These are phyloP conservation scores for Cryptococcus depauperatus DNA, from an alignment of 1,284 basidiomycete species.

Conservation along the genomic window DNA sequence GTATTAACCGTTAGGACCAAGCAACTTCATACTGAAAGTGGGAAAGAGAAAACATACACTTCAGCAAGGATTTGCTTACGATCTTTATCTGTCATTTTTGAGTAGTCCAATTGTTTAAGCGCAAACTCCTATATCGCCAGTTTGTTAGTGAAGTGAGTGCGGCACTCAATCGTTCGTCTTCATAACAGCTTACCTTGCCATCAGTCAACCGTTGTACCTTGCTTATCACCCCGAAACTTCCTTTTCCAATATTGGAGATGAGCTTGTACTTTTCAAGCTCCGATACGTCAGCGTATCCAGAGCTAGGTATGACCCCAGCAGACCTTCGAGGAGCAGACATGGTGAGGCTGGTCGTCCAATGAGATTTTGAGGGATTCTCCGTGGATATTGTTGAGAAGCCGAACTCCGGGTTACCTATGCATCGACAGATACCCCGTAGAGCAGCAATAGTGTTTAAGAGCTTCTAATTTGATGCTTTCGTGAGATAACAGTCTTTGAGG, in stretches of 20 bases:
- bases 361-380: background rate
- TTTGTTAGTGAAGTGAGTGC: background rate
- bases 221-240: conserved; percentile 93
- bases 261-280: conserved; percentile 71
- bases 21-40: background rate
- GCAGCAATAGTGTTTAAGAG: background rate
- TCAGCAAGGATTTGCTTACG: conserved; percentile 94
- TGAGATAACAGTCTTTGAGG: no score
- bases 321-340: conserved; percentile 22
- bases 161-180: background rate
- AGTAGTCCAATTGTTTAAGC: conserved; percentile 91
- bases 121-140: conserved; percentile 60
- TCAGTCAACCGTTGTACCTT: conserved; percentile 81
- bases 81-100: conserved; percentile 85
- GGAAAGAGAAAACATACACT: conserved; percentile 58
- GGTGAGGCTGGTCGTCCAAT: conserved; percentile 1
- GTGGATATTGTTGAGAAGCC: no score
- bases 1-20: background rate
- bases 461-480: background rate
- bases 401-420: background rate
- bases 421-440: background rate
- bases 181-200: conserved; percentile 58
- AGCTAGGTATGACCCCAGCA: conserved; percentile 2
- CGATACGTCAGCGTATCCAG: conserved; percentile 38
- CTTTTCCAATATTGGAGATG: conserved; percentile 86